Conservation (phyloP, 495 filamentous ascomycete genomes). For the Tuber borchii region DNA sequence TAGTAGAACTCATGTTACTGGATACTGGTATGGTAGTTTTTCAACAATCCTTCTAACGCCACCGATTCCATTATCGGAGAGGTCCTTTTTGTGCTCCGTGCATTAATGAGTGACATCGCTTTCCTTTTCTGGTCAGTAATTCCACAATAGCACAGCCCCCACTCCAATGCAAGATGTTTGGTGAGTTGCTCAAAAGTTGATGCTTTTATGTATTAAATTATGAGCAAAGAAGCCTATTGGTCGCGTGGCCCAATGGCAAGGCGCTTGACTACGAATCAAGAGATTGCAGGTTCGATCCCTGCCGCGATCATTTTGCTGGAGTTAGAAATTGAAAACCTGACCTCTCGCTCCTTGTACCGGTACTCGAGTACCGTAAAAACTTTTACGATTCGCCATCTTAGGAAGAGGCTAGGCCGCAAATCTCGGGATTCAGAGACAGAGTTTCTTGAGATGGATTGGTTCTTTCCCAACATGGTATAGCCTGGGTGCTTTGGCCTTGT, state of each 20-base stretch:
- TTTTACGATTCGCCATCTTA: no score
- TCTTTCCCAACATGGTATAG: no score
- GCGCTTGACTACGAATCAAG: conserved; percentile 66
- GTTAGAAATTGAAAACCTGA: background rate
- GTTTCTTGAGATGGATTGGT: no score
- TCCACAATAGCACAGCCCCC: no score
- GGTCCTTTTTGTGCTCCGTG: background rate
- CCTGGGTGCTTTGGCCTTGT: no score
- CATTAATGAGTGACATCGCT: background rate
- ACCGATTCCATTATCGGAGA: background rate
- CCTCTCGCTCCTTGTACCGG: background rate
- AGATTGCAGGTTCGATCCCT: conserved; percentile 50
- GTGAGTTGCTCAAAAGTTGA: background rate
- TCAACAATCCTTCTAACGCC: background rate
- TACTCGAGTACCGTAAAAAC: no score
- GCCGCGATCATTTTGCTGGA: conserved; percentile 5
- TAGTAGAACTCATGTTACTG: background rate
- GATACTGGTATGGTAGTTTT: background rate
- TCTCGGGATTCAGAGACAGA: no score
- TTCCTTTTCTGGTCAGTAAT: background rate
- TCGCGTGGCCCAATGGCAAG: conserved; percentile 59
- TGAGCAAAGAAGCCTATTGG: background rate
- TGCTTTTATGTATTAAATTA: background rate
- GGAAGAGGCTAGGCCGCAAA: no score
- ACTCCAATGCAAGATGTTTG: background rate